phyloP scores from a whole-genome alignment of 805 yeast genomes.

The Suhomyces pyralidae region DNA sequence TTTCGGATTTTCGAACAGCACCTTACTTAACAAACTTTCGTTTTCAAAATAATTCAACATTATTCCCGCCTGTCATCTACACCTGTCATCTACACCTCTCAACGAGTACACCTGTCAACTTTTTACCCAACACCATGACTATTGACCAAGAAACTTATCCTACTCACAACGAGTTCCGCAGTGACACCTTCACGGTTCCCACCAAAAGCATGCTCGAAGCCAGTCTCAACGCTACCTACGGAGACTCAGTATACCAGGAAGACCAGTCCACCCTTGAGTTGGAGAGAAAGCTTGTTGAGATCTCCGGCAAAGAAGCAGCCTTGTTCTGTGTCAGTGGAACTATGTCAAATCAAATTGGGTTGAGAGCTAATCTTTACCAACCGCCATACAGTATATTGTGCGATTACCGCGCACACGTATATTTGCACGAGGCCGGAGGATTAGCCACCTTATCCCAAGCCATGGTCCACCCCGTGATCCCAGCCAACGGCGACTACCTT shows the following conservation, averaged over 20 bases:
- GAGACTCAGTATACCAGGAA: constrained; percentile 89
- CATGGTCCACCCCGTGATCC: constrained; percentile 81
- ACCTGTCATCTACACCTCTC: neutral
- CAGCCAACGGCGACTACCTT: constrained; percentile 70
- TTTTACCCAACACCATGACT: constrained; percentile 6
- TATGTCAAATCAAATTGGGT: constrained; percentile 81
- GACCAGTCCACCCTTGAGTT: constrained; percentile 66
- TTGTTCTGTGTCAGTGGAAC: constrained; percentile 88
- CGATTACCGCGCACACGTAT: constrained; percentile 84
- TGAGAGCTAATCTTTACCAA: constrained; percentile 69
- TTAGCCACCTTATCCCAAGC: constrained; percentile 86
- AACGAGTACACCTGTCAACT: neutral
- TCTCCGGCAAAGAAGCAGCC: constrained; percentile 81
- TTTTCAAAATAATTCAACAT: neutral
- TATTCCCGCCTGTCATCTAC: neutral
- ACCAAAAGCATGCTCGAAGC: constrained; percentile 53
- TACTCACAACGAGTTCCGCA: constrained; percentile 41
- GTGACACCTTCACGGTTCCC: constrained; percentile 92
- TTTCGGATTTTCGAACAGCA: neutral
- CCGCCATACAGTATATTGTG: constrained; percentile 87
- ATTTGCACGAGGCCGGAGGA: constrained; percentile 86
- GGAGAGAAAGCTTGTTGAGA: constrained; percentile 58
- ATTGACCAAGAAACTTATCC: constrained; percentile 15
- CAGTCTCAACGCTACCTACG: constrained; percentile 49
- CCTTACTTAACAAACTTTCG: neutral